Evolutionary conservation across 495 filamentous ascomycete genomes (phyloP).

Genomic region (Xylaria palmicola): DNA sequence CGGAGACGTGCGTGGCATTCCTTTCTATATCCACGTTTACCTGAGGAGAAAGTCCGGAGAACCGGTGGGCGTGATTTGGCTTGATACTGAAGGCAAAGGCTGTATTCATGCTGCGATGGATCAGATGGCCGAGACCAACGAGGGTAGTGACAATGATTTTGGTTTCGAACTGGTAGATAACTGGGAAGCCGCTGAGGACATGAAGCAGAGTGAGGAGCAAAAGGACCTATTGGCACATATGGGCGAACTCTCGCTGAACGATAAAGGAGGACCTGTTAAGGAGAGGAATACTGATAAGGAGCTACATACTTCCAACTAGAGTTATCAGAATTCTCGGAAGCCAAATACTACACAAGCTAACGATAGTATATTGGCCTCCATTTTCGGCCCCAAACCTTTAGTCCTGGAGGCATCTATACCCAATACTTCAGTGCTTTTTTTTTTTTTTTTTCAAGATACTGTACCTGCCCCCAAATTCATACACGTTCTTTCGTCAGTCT

Average conservation of each 20-base stretch:
- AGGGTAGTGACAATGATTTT: neutral
- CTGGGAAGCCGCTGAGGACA: neutral
- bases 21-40: neutral
- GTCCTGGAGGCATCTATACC: no score
- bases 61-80: neutral
- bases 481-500: no score
- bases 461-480: no score
- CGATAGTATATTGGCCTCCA: no score
- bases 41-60: neutral
- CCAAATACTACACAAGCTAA: no score
- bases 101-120: neutral
- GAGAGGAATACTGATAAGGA: no score
- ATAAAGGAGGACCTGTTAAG: neutral
- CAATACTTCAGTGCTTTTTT: no score
- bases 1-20: neutral
- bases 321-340: no score
- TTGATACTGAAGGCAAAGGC: neutral
- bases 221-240: neutral
- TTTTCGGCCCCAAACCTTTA: no score
- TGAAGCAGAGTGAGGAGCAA: neutral
- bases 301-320: no score
- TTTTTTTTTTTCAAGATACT: no score
- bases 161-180: neutral
- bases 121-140: neutral
- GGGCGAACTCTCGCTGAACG: neutral